Conservation (phyloP, 345 rosid genomes). For the Rhizophora apiculata region DNA sequence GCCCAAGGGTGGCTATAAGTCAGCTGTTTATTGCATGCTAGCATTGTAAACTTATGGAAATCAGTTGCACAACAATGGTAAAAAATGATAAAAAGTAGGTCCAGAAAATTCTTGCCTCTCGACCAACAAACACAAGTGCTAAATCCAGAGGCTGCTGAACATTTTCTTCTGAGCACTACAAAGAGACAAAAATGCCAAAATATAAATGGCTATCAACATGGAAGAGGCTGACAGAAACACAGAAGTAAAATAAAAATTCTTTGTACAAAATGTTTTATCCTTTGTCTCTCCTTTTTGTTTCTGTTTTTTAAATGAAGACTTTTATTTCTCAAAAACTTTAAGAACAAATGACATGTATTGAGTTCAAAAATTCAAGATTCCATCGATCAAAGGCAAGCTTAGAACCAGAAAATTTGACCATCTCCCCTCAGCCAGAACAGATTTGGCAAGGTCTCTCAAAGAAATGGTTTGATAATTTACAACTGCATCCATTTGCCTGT, state of each 20-base stretch:
- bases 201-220: conserved; percentile 2
- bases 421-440: conserved; percentile 64
- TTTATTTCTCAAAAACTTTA: neutral
- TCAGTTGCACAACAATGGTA: no score
- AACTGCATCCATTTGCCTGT: conserved; percentile 33
- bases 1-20: neutral
- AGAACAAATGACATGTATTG: neutral
- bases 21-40: no score
- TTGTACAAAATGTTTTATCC: no score
- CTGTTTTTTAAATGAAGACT: neutral
- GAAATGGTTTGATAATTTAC: conserved; percentile 76
- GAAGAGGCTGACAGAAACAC: neutral
- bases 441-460: conserved; percentile 62
- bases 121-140: conserved; percentile 83
- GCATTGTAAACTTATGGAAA: no score
- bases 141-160: conserved; percentile 54
- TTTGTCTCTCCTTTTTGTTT: no score
- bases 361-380: conserved; percentile 3
- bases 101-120: conserved; percentile 51
- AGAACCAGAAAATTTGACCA: conserved; percentile 82
- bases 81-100: neutral
- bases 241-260: neutral
- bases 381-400: neutral
- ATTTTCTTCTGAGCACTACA: conserved; percentile 68
- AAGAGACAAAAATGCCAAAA: neutral